These are phyloP conservation scores for Elaeagnus macrophylla DNA, from an alignment of 306 rosid species.

Conservation along the genomic window DNA sequence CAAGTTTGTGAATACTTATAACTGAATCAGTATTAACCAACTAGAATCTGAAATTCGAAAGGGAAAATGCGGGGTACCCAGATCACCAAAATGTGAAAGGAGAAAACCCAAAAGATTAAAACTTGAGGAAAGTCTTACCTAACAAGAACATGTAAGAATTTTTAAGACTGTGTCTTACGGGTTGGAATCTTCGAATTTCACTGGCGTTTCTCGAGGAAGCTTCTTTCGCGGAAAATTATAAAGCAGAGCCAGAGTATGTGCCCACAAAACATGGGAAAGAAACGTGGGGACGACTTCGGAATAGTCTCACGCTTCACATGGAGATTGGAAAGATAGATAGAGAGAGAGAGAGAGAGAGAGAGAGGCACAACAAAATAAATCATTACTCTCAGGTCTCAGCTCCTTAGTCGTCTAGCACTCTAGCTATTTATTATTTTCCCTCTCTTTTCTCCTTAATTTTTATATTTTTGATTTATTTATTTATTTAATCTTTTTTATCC, in stretches of 20 bases:
- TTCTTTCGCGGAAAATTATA: slow-evolving; percentile 25
- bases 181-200: slow-evolving; percentile 20
- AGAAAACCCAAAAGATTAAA: slow-evolving; percentile 20
- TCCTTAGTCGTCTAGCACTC: too few relatives aligned
- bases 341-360: too few relatives aligned
- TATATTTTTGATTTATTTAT: too few relatives aligned
- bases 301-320: slow-evolving; percentile 11
- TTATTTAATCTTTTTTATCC: too few relatives aligned
- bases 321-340: too few relatives aligned
- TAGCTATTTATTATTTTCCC: too few relatives aligned
- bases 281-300: slow-evolving; percentile 74
- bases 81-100: slow-evolving; percentile 26
- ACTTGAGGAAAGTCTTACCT: slow-evolving; percentile 24
- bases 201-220: slow-evolving; percentile 9
- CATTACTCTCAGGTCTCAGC: too few relatives aligned
- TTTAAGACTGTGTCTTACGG: background rate
- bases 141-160: background rate
- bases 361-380: too few relatives aligned
- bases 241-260: slow-evolving; percentile 16
- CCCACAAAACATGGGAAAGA: slow-evolving; percentile 20
- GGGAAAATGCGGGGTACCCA: slow-evolving; percentile 30
- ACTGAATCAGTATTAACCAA: slow-evolving; percentile 17
- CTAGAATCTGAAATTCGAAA: slow-evolving; percentile 1
- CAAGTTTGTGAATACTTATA: slow-evolving; percentile 1
- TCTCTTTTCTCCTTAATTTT: too few relatives aligned